Base-by-base conservation (phyloP, 805 yeast species). In the Diddensiella caesifluorescens region DNA sequence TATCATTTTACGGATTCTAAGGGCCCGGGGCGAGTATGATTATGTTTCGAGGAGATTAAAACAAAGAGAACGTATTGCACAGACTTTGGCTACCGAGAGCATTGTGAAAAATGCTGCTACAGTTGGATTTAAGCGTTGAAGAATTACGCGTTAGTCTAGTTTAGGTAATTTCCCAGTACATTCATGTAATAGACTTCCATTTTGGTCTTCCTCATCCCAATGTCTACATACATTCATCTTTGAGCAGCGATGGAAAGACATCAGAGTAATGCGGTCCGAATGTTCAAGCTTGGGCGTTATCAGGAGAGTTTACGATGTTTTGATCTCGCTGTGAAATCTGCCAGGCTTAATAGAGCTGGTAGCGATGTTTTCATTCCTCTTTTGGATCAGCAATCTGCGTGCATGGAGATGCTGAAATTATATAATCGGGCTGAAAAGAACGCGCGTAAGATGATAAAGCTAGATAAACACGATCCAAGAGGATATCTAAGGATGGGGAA, bases 1-100 rank as follows among this genome's bases (percentile, higher is more conserved):
- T 51, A 71, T 87, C 9, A 69, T 89, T 4, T 62, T 90, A 46
- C 70, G 97, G 38, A 69, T 87, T 12, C 58, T 90, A 41, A 62
- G 88, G 20, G 69, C 88, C 28, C 75, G 79, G 45, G 84, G 78
- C 18, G 80, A 81, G 38, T 64, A 67, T 30, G 69, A 69, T 1
- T 81, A 69, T 56, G 86, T 85, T 2, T 68, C 73, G 6, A 65
- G 68, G 46, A 67, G 87, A 36, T 56, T 85, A 28, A 75, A 73
- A 19, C 80, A 77, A 53, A 67, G 90, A 39, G 85, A 79, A 42
- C 63, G 73, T 20, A 63, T 76, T 40, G 76, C 79, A 0, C 74
- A 71, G 42, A 71, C 75, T 30, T 64, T 75, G 33, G 71, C 76
- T 3, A 75, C 80, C 1, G 80, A 77, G 52, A 57, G 75, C 31